Evolutionary conservation across 768 basidiomycete species (phyloP), one percentile per base, ranked within the genome.

Genomic region (Infundibulicybe gibba): DNA sequence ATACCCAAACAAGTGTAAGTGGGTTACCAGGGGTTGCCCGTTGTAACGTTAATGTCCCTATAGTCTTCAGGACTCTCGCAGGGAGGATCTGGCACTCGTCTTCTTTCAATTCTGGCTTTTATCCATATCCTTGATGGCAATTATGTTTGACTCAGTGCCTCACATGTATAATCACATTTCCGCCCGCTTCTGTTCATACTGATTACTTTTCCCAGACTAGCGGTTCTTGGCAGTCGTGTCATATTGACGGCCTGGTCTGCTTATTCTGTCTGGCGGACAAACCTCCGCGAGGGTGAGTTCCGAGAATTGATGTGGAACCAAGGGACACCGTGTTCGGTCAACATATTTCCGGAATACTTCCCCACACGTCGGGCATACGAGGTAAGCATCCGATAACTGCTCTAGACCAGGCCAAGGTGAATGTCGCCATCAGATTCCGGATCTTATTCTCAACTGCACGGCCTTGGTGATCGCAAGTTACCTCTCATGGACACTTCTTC

Each of bases 71-170:
- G 71, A 75, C 41, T 66, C 67, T 15, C 63, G 60, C 19, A 65
- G 76, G 3, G 78, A 81, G 49, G 78, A 79, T 44, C 53, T 77
- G 6, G 64, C 74, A 1, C 65, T 72, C 50, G 61, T 80, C 16
- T 60, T 67, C 32, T 58, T 77, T 1, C 78, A 82, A 50, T 73
- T 80, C 54, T 82, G 78, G 77, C 65, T 82, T 5, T 64, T 81
- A 19, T 67, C 62, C 0, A 69, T 81, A 21, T 75, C 77, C n/a
- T 50, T 74, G n/a, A 58, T 74, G 21, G 75, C 73, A 2, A 69
- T 81, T 47, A 49, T 74, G 14, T 67, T 68, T 32, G 74, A 78
- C 47, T 81, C 79, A 1, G 70, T 79, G 2, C 76, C 81, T 14
- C 80, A 82, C 54, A 59, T 74, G 79, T 80, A 51, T 45, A 73